A percentile compares a stretch with the other conserved stretches of the same genome.
Conservation (phyloP, 495 filamentous ascomycete genomes). For the Xylaria sp. region DNA sequence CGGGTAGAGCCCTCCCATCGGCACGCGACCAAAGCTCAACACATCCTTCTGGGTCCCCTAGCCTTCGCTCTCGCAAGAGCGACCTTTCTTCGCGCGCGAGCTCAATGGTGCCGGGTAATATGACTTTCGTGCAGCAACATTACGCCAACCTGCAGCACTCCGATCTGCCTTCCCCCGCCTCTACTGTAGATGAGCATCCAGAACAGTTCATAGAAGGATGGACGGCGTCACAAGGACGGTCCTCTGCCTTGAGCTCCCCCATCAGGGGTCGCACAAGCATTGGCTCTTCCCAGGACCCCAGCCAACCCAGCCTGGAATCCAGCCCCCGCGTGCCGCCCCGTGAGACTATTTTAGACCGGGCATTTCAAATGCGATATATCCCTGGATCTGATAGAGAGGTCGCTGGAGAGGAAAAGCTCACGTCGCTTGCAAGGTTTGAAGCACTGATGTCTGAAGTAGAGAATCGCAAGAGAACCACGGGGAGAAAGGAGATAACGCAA, state of each 20-base stretch:
- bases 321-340: conserved; percentile 53
- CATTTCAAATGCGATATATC: conserved; percentile 63
- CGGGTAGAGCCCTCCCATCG: conserved; percentile 41
- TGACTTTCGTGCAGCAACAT: conserved; percentile 47
- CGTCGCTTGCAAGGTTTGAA: conserved; percentile 64
- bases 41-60: conserved; percentile 54
- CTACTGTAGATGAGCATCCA: conserved; percentile 57
- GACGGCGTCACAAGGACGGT: conserved; percentile 62
- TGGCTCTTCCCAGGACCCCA: conserved; percentile 41
- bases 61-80: conserved; percentile 59
- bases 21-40: conserved; percentile 50
- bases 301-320: conserved; percentile 42
- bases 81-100: conserved; percentile 60
- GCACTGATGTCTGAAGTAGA: conserved; percentile 64
- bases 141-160: conserved; percentile 51
- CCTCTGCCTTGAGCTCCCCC: conserved; percentile 58
- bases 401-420: conserved; percentile 61
- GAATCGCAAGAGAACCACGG: conserved; percentile 47
- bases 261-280: conserved; percentile 52
- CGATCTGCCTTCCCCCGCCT: conserved; percentile 60
- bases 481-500: conserved; percentile 32
- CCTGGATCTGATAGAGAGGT: conserved; percentile 55
- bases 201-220: conserved; percentile 64
- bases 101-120: conserved; percentile 48
- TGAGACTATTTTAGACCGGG: conserved; percentile 66